These are phyloP conservation scores for Corymbia citriodora DNA, from an alignment of 441 rosid species.

Conservation along the genomic window DNA sequence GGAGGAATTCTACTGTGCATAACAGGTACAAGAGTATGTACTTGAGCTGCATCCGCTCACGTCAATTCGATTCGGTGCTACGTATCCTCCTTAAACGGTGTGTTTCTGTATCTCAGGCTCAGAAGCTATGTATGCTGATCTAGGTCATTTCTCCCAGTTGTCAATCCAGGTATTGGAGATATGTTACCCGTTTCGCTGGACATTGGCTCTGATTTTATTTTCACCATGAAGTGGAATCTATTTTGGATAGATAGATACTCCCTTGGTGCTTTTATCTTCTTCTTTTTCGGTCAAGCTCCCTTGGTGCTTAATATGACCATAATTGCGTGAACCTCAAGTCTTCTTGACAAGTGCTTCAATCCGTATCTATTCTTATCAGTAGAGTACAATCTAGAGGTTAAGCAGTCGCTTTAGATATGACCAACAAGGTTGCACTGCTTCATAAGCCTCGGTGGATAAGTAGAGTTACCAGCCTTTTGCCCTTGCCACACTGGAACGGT, in stretches of 20 bases:
- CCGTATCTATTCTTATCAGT: neutral
- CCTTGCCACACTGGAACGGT: neutral
- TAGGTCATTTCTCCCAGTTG: conserved; percentile 84
- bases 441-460: neutral
- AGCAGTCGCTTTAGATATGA: neutral
- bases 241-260: neutral
- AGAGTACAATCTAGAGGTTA: neutral
- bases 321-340: neutral
- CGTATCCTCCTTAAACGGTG: neutral
- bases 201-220: neutral
- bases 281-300: neutral
- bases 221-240: neutral
- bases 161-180: conserved; percentile 52
- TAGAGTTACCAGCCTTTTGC: neutral
- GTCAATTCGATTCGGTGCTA: neutral
- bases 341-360: neutral
- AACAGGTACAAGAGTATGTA: conserved; percentile 35
- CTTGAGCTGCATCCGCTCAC: neutral
- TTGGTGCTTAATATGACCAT: neutral
- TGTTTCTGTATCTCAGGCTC: conserved; percentile 41
- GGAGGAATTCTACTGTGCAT: conserved; percentile 92
- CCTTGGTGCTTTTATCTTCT: neutral
- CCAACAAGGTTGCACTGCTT: neutral
- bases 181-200: neutral
- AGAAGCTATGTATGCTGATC: conserved; percentile 95